Evolutionary conservation across 495 filamentous ascomycete genomes (phyloP).

Genomic region (Mytilinidion resinicola): DNA sequence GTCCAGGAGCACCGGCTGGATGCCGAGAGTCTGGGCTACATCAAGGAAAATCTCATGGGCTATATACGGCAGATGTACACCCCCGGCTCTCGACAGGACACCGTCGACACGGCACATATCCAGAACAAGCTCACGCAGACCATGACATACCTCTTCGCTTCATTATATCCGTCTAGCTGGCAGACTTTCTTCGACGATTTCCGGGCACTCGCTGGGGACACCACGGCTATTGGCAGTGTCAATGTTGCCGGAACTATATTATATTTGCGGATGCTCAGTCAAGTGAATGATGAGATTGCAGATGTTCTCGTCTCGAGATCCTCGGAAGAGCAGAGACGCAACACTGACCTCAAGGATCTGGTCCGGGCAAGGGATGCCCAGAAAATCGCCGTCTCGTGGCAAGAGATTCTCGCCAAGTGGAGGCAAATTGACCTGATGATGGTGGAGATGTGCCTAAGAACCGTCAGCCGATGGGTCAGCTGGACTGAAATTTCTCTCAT

Average conservation of each 20-base stretch:
- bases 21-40: slow-evolving; percentile 55
- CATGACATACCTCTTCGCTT: slow-evolving; percentile 82
- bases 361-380: slow-evolving; percentile 75
- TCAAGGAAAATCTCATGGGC: slow-evolving; percentile 69
- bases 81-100: slow-evolving; percentile 42
- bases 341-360: slow-evolving; percentile 81
- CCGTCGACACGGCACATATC: slow-evolving; percentile 61
- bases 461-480: slow-evolving; percentile 90
- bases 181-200: slow-evolving; percentile 84
- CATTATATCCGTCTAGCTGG: slow-evolving; percentile 79
- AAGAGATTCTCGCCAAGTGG: slow-evolving; percentile 81
- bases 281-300: slow-evolving; percentile 95
- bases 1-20: slow-evolving; percentile 69
- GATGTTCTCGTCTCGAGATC: slow-evolving; percentile 78
- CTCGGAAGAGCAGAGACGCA: slow-evolving; percentile 65
- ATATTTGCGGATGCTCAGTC: slow-evolving; percentile 78
- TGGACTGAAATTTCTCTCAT: slow-evolving; percentile 96
- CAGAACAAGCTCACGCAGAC: slow-evolving; percentile 98
- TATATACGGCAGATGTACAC: slow-evolving; percentile 72
- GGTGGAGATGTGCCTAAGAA: slow-evolving; percentile 78
- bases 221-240: slow-evolving; percentile 34
- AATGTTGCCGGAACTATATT: slow-evolving; percentile 73
- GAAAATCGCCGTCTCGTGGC: slow-evolving; percentile 83
- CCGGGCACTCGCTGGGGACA: slow-evolving; percentile 53
- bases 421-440: slow-evolving; percentile 63